Evolutionary conservation across 2,329 filamentous ascomycete genomes (phyloP), one percentile per base, ranked within the genome.

Genomic region (Colletotrichum caudatum): DNA sequence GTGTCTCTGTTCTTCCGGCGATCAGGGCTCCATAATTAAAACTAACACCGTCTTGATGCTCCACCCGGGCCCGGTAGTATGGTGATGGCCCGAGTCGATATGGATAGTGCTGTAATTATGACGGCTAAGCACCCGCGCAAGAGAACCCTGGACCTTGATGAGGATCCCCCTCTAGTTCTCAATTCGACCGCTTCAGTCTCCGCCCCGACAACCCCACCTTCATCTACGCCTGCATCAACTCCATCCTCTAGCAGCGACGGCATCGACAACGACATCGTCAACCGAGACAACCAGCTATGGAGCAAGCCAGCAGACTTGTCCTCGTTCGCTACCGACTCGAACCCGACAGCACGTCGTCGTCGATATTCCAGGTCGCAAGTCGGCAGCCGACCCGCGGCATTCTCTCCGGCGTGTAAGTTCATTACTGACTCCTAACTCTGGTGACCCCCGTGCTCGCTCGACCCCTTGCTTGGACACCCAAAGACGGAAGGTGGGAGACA

Each of bases 271-370:
- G 39, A 63, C 29, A 46, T 48, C 29, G 18, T 18, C n/a, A 7
- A 3, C 26, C 37, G 39, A 37, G 18, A 37, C 26, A n/a, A 18
- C 33, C 65, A 33, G 23, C 39, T 35, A n/a, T 60, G 58, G 61
- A 39, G 50, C 37, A 35, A 58, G 7, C 29, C 20, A 23, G 16
- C 41, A 29, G 60, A 53, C n/a, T 63, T 57, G 5, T 37, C 26
- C n/a, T 26, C 16, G 46, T 53, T 37, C 35, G 35, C 20, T 14
- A 18, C 33, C 8, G 20, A 23, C 20, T 59, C 65, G 7, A 44
- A 35, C 26, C 53, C 59, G 35, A 46, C 65, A 39, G 8, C 18
- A 58, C 69, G 54, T 35, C 54, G 69, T 9, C 65, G 65, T 60
- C 69, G 65, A 29, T 16, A 64, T 20, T 71, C 54, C 5, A 64